Evolutionary conservation across 805 yeast species (phyloP), one percentile per base, ranked within the genome.

Genomic region (Ogataea salicorniae): DNA sequence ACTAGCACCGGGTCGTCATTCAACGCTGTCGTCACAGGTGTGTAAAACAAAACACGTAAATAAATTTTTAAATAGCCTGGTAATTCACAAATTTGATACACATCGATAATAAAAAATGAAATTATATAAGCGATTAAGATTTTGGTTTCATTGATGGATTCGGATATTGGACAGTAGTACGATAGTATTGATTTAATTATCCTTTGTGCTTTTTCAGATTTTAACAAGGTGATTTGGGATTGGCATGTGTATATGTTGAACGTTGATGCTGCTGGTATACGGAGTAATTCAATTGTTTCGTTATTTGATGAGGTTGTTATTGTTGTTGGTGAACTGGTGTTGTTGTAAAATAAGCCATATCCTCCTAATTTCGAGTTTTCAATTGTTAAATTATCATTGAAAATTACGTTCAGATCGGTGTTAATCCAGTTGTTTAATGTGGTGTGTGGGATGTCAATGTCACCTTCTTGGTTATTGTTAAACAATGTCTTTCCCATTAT

Each of bases 261-360:
- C 0, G 68, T 58, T 6, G 58, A 42, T 0, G 33, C n/a, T 5
- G 53, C 46, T 0, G 79, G 76, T 1, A 76, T 58, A 42, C 79
- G 57, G 44, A 76, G 45, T 8, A 76, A 51, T 45, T 67, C 73
- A 15, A 69, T 43, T 2, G 54, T 47, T 15, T 35, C 49, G 20
- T 6, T 23, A 1, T 23, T 43, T 13, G 17, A 9, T 9, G 7
- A 17, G 33, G 40, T 18, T 15, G 3, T 20, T 20, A 4, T 20
- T 20, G 20, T 20, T 20, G 20, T 20, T 20, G n/a, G 11, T 16
- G 9, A 8, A 41, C 17, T 2, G 41, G 15, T 11, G 5, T 34
- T 1, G 6, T 55, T 49, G 18, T 56, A 61, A 52, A 67, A 70
- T 1, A 71, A 62, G 2, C 75, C 76, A 1, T 63, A 54, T 6